These are phyloP conservation scores for Wickerhamomyces queroliae DNA, from an alignment of 805 yeast species.

Conservation along the genomic window DNA sequence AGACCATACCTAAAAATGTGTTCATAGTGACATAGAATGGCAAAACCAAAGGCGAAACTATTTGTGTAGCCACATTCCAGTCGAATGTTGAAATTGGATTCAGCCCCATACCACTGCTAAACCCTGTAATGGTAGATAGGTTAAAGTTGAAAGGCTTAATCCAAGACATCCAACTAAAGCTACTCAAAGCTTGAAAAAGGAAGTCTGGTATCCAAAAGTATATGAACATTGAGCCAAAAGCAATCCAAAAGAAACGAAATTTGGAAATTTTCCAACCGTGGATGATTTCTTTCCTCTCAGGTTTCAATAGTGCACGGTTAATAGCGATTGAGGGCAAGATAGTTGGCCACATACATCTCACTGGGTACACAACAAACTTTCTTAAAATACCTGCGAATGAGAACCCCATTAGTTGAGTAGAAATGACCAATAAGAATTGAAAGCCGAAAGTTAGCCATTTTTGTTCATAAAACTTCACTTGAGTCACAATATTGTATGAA, in stretches of 20 bases:
- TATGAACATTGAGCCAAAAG: slow-evolving; percentile 28
- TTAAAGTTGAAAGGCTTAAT: slow-evolving; percentile 44
- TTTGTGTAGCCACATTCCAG: slow-evolving; percentile 39
- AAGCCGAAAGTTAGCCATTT: slow-evolving; percentile 37
- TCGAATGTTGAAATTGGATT: slow-evolving; percentile 50
- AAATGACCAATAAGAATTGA: slow-evolving; percentile 44
- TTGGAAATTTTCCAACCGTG: slow-evolving; percentile 29
- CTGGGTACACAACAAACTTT: slow-evolving; percentile 48
- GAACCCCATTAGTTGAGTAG: slow-evolving; percentile 60
- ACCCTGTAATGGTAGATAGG: slow-evolving; percentile 44
- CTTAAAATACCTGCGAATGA: slow-evolving; percentile 64
- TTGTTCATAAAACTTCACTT: slow-evolving; percentile 25
- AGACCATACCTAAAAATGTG: slow-evolving; percentile 27
- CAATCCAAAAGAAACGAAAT: slow-evolving; percentile 28
- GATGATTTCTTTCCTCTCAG: slow-evolving; percentile 26
- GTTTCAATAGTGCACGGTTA: slow-evolving; percentile 38
- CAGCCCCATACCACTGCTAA: slow-evolving; percentile 40
- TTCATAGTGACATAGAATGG: slow-evolving; percentile 36
- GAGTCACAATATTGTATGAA: slow-evolving; percentile 31
- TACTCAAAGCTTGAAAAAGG: slow-evolving; percentile 35
- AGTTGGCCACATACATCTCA: slow-evolving; percentile 48
- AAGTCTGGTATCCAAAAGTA: slow-evolving; percentile 43
- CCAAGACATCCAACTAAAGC: slow-evolving; percentile 55
- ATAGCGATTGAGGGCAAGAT: slow-evolving; percentile 41
- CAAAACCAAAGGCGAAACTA: slow-evolving; percentile 34